Evolutionary conservation across 1,139 yeast genomes (phyloP).

Genomic region (Ogataea hybrid): DNA sequence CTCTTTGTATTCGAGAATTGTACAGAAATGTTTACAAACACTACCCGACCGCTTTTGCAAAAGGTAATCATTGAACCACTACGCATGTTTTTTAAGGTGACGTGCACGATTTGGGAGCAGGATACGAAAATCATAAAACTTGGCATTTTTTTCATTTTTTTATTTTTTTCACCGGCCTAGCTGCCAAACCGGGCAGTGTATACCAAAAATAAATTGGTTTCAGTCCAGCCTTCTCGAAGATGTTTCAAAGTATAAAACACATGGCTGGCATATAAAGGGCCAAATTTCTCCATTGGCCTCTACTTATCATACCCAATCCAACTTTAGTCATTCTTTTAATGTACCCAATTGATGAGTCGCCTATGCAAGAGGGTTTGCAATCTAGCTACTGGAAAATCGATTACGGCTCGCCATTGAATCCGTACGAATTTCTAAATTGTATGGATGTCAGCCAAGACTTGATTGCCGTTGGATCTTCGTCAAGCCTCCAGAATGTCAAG

Average conservation of each 20-base stretch:
- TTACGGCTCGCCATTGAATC: slow-evolving; percentile 9
- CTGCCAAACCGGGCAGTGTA: slow-evolving; percentile 5
- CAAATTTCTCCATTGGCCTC: not conserved
- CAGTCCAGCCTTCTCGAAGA: slow-evolving; percentile 7
- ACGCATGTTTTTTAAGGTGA: too few relatives aligned
- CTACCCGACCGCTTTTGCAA: too few relatives aligned
- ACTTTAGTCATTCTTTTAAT: slow-evolving; percentile 9
- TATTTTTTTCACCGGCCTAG: too few relatives aligned
- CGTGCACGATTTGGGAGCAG: too few relatives aligned
- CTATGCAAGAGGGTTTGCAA: slow-evolving; percentile 36
- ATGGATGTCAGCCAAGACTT: slow-evolving; percentile 45
- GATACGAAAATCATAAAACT: too few relatives aligned
- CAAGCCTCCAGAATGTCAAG: slow-evolving; percentile 53
- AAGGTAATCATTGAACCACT: too few relatives aligned
- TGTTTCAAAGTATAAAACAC: slow-evolving; percentile 2
- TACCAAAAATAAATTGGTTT: slow-evolving; percentile 1
- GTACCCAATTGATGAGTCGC: slow-evolving; percentile 8
- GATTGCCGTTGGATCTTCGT: slow-evolving; percentile 64
- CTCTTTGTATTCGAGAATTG: too few relatives aligned
- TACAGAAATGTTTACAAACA: too few relatives aligned
- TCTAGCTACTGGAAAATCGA: slow-evolving; percentile 67
- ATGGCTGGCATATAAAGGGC: slow-evolving; percentile 1
- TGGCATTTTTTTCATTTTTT: not conserved
- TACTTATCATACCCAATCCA: not conserved
- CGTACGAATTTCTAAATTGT: slow-evolving; percentile 43